Evolutionary conservation across 2,329 filamentous ascomycete species (phyloP), one percentile per base, ranked within the genome.

Genomic region (Dactylonectria macrodidyma): DNA sequence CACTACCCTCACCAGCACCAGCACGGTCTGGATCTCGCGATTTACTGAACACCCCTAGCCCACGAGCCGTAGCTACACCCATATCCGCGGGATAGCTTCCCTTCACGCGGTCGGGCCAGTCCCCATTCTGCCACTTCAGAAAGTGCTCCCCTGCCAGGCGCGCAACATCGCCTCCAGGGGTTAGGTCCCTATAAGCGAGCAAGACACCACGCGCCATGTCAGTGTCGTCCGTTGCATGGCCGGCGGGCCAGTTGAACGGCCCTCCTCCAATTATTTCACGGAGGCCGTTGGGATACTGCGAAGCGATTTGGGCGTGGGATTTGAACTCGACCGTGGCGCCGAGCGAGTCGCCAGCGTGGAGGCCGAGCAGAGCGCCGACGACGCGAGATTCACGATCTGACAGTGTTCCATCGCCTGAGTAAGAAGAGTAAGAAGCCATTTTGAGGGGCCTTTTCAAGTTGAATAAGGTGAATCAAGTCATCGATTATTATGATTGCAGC

Each of bases 151-250:
- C 84, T 0, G 82, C 81, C 0, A 77, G 61, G 4, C 70, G 71
- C 2, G 77, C 78, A 9, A 85, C 59, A 55, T 82, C 78, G 12
- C 66, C 66, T 11, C 68, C 68, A 2, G 69, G 65, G 1, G 48
- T 12, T 11, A 36, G 33, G 52, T 81, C 80, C 1, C 66, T 73
- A 67, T 86, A 86, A 3, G 83, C 83, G 14, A 86, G 78, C 5
- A 86, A 76, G 0, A 85, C 81, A 10, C 80, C 84, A 5, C 84
- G 82, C 5, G 83, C 84, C 69, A 86, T 76, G 69, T 86, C 84
- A 1, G 84, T 86, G 71, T 86, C 84, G 71, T 86, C 84, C 30
- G 84, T 86, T 16, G 84, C 84, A 65, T 83, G 79, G 8, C 85
- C 84, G 0, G 80, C 67, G 0, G 79, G 63, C 84, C 84, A 86